These are phyloP conservation scores for Heliamphora exappendiculata DNA, from an alignment of 148 eudicot genomes.

Conservation along the genomic window DNA sequence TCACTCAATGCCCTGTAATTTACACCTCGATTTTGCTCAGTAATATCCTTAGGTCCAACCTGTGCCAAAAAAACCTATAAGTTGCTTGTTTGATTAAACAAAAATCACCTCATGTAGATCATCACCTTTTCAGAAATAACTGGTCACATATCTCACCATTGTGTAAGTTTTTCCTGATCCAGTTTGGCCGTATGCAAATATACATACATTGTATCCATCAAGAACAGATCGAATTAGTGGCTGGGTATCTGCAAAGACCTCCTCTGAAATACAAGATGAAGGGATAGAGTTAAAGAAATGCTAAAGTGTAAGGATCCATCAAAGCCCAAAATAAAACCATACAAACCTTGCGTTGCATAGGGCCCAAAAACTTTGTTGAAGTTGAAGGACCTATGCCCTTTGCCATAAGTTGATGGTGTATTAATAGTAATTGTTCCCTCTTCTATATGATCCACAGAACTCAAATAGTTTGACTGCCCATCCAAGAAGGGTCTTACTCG, in stretches of 20 bases:
- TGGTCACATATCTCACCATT: conserved; percentile 44
- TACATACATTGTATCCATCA: conserved; percentile 94
- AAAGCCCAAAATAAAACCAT: not conserved
- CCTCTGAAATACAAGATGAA: conserved; percentile 43
- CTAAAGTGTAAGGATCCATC: not conserved
- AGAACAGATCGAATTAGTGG: conserved; percentile 91
- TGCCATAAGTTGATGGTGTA: conserved; percentile 73
- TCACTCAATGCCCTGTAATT: conserved; percentile 88
- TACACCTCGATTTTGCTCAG: conserved; percentile 82
- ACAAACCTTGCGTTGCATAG: conserved; percentile 80
- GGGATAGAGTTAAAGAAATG: conserved; percentile 14
- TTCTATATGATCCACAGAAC: conserved; percentile 67
- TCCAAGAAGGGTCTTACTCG: conserved; percentile 88
- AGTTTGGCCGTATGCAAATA: conserved; percentile 97
- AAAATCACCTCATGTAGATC: not conserved
- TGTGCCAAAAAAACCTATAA: conserved; percentile 16
- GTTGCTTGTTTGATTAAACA: not conserved
- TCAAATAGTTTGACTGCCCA: conserved; percentile 44
- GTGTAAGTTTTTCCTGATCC: conserved; percentile 97
- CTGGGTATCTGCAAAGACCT: conserved; percentile 81
- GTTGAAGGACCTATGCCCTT: conserved; percentile 65
- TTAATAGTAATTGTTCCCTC: conserved; percentile 72
- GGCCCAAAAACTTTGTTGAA: conserved; percentile 95
- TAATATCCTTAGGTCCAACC: conserved; percentile 86
- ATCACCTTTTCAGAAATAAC: not conserved